These are phyloP conservation scores for Fulvia fulva DNA, from an alignment of 2,329 filamentous ascomycete species.

Conservation along the genomic window DNA sequence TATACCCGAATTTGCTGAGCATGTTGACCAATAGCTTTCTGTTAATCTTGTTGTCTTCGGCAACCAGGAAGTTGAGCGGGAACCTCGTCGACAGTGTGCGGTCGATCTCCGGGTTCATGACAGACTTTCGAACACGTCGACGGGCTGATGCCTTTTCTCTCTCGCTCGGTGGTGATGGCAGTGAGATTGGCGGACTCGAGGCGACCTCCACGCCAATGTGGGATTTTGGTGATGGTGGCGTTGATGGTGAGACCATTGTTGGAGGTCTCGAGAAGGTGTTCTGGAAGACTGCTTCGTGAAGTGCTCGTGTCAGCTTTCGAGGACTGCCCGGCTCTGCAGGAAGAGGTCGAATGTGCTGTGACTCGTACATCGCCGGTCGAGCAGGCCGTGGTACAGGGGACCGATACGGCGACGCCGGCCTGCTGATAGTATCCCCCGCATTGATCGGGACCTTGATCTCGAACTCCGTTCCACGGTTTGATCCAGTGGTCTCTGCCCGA, in stretches of 20 bases:
- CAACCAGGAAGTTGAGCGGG: conserved; percentile 65
- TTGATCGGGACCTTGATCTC: conserved; percentile 62
- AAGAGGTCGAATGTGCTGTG: conserved; percentile 13
- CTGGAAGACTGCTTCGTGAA: conserved; percentile 22
- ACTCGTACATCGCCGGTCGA: conserved; percentile 1
- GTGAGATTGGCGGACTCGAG: conserved; percentile 15
- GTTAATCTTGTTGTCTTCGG: conserved; percentile 71
- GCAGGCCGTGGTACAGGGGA: conserved; percentile 39
- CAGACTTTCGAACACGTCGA: conserved; percentile 22
- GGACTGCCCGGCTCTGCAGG: conserved; percentile 22
- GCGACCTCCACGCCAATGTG: not conserved
- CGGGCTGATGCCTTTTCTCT: not conserved
- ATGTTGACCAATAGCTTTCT: conserved; percentile 63
- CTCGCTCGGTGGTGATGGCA: conserved; percentile 10
- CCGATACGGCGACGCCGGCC: conserved; percentile 49
- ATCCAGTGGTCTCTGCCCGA: conserved; percentile 58
- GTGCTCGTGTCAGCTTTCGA: conserved; percentile 22
- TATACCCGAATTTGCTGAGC: conserved; percentile 64
- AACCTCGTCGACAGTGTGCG: conserved; percentile 55
- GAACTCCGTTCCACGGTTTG: conserved; percentile 62
- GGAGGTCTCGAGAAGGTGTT: conserved; percentile 1
- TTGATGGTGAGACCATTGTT: conserved; percentile 2
- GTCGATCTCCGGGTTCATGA: conserved; percentile 42
- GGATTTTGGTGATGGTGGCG: conserved; percentile 21
- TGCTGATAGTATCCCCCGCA: conserved; percentile 48